These are phyloP conservation scores for Gossypium turneri DNA, from an alignment of 345 rosid genomes.

Conservation along the genomic window DNA sequence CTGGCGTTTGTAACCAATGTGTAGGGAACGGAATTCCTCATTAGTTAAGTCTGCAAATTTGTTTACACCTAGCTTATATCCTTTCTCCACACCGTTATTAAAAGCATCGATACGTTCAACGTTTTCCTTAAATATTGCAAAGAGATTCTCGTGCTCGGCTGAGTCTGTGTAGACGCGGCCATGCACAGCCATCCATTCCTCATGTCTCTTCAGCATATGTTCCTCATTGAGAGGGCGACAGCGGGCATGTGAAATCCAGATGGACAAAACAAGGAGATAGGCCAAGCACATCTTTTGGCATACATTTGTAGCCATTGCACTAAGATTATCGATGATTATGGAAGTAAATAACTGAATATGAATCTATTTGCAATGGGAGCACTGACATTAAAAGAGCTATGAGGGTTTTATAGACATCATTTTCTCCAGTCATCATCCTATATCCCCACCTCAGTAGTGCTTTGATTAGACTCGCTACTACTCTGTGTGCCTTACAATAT, in stretches of 20 bases:
- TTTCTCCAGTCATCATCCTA: neutral
- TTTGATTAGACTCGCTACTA: neutral
- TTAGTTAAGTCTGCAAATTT: slow-evolving; percentile 49
- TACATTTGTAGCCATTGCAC: slow-evolving; percentile 11
- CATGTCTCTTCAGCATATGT: slow-evolving; percentile 31
- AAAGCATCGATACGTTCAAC: slow-evolving; percentile 31
- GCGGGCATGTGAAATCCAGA: slow-evolving; percentile 10
- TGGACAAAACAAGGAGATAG: slow-evolving; percentile 1
- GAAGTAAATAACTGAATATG: neutral
- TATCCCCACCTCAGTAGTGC: neutral
- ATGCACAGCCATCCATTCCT: slow-evolving; percentile 34
- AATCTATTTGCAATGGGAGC: neutral
- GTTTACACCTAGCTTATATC: slow-evolving; percentile 37
- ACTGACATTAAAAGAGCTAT: neutral
- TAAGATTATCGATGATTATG: slow-evolving; percentile 5
- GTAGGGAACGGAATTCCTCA: slow-evolving; percentile 37
- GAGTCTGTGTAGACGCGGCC: slow-evolving; percentile 30
- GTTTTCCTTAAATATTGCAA: slow-evolving; percentile 38
- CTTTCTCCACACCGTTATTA: slow-evolving; percentile 25
- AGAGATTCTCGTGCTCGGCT: slow-evolving; percentile 30
- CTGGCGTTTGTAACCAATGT: slow-evolving; percentile 32
- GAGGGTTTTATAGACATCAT: slow-evolving; percentile 12
- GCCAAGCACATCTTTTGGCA: slow-evolving; percentile 6
- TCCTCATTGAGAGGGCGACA: slow-evolving; percentile 28
- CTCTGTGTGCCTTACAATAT: neutral